Base-by-base conservation (phyloP, 805 yeast species). In the Yarrowia sp. region DNA sequence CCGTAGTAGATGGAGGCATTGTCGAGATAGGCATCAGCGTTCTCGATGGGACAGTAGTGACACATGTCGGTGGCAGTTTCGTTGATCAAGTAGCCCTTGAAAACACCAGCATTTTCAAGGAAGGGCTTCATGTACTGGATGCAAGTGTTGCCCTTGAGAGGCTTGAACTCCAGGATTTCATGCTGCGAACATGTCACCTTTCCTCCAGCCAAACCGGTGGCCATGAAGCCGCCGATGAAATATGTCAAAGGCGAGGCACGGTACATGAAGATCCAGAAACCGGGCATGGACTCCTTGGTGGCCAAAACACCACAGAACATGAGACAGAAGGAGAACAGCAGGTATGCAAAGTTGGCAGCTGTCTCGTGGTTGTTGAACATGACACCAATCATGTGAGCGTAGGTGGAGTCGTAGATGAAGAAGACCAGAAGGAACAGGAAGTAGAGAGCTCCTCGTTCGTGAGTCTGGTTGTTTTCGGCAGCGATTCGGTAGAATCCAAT, bases 251-350 rank as follows among this genome's bases (percentile, higher is more conserved):
- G 93, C 26, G 89, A 85, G 12, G 79, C 80, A 68, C 87, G 82
- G 82, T 88, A 85, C 91, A 89, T 87, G 73, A 87, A 89, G 59
- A 82, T 83, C 96, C 95, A 89, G 78, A 89, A 89, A 1, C 89
- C 85, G 9, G 93, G 92, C 85, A 88, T 82, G 61, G 80, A 73
- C 5, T 66, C 56, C 14, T 76, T 75, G 22, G 84, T 82, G 70
- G 85, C 89, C 64, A 85, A 77, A 66, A 86, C 86, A 76, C 90
- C 89, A 72, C 87, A 80, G 77, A 88, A 88, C 30, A 85, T 76
- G 64, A 86, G 79, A 68, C 82, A 73, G 71, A 87, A 80, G 41
- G 86, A 76, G 71, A 82, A 80, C 65, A 82, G 74, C 68, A 87
- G 73, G 46, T 86, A 80, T 63, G 81, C 76, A 49, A 86, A 72